Evolutionary conservation across 768 basidiomycete genomes (phyloP).

Genomic region (Hebeloma cylindrosporum): DNA sequence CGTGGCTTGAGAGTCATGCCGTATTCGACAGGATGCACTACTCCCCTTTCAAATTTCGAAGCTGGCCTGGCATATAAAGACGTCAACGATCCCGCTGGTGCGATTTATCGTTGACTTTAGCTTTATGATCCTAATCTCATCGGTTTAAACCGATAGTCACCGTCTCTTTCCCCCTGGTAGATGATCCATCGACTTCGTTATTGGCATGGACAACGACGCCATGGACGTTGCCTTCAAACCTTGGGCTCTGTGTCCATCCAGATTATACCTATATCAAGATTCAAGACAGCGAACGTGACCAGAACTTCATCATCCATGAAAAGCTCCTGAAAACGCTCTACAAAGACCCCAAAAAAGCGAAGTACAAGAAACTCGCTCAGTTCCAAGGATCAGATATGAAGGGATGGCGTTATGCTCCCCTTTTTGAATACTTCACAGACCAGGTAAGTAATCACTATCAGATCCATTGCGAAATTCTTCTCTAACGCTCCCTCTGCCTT

Average conservation of each 20-base stretch:
- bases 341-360: constrained; percentile 97
- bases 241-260: constrained; percentile 94
- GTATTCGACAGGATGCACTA: constrained; percentile 94
- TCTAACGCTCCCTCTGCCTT: neutral
- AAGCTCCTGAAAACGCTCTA: constrained; percentile 82
- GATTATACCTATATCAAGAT: constrained; percentile 97
- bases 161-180: constrained; percentile 88
- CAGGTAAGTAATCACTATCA: constrained; percentile 48
- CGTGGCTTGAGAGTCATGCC: constrained; percentile 95
- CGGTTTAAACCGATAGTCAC: constrained; percentile 65
- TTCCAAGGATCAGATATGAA: constrained; percentile 94
- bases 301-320: constrained; percentile 92
- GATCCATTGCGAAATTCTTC: neutral
- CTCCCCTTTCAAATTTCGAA: constrained; percentile 97
- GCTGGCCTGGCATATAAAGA: constrained; percentile 91
- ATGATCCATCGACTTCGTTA: constrained; percentile 86
- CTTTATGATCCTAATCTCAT: too few species aligned
- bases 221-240: constrained; percentile 96
- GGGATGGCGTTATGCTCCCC: constrained; percentile 91
- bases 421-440: constrained; percentile 97
- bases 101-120: constrained; percentile 18
- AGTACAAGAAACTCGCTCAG: constrained; percentile 86
- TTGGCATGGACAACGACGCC: constrained; percentile 99
- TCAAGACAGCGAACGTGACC: constrained; percentile 80
- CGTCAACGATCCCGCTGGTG: constrained; percentile 90